Percentiles rank a stretch among this genome's conserved stretches.
Evolutionary conservation across 2,329 filamentous ascomycete genomes (phyloP).

Genomic region (Fonsecaea pedrosoi): DNA sequence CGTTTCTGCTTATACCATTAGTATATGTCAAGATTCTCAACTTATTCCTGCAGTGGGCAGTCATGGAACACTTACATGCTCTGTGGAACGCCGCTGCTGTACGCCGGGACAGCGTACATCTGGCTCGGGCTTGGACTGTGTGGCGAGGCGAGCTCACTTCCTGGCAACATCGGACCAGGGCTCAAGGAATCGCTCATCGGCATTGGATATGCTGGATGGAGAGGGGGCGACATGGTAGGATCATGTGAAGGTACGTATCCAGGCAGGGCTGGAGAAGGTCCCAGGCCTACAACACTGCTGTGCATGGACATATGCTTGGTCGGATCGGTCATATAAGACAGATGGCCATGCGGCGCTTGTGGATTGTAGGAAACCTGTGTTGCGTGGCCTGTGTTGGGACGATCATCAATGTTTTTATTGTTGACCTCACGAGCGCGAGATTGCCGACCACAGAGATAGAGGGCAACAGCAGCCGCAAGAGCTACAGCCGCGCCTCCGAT

Average conservation of each 20-base stretch:
- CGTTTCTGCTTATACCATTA: slow-evolving; percentile 4
- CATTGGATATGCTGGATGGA: slow-evolving; percentile 22
- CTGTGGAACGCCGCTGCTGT: slow-evolving; percentile 15
- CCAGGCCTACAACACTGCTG: slow-evolving; percentile 23
- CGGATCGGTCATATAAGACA: slow-evolving; percentile 27
- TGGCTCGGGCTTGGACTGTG: slow-evolving; percentile 27
- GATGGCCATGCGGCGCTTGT: slow-evolving; percentile 10
- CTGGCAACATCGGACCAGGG: slow-evolving; percentile 8
- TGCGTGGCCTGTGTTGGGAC: slow-evolving; percentile 21
- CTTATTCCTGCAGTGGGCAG: not conserved
- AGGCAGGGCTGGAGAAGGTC: slow-evolving; percentile 25
- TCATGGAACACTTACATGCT: slow-evolving; percentile 24
- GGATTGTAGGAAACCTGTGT: slow-evolving; percentile 13
- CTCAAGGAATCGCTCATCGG: slow-evolving; percentile 24
- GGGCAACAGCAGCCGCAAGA: slow-evolving; percentile 27
- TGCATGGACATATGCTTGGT: slow-evolving; percentile 33
- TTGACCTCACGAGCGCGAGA: slow-evolving; percentile 13
- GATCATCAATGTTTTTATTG: slow-evolving; percentile 14
- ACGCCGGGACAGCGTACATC: slow-evolving; percentile 24
- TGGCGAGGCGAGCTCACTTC: slow-evolving; percentile 9
- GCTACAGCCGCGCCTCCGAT: slow-evolving; percentile 29
- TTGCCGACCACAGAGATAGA: slow-evolving; percentile 31
- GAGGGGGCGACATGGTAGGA: slow-evolving; percentile 22
- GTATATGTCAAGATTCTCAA: not conserved
- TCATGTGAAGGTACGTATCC: slow-evolving; percentile 31